Conservation (phyloP, 78 protist species). For the Dictyostelium discoideum region dicty_2.7 NC_007088.5:8125001-8125500, state of each 20-base stretch:
- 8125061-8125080: too few relatives aligned
- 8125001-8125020: background rate
- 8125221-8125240: slow-evolving; percentile 61
- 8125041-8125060: background rate
- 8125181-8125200: background rate
- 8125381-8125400: background rate
- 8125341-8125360: slow-evolving; percentile 9
- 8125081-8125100: too few relatives aligned
- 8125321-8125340: background rate
- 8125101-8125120: background rate
- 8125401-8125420: background rate
- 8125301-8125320: slow-evolving; percentile 61
- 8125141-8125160: background rate
- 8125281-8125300: slow-evolving; percentile 61
- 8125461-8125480: too few relatives aligned
- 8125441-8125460: background rate
- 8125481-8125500: too few relatives aligned
- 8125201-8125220: slow-evolving; percentile 29
- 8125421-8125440: background rate
- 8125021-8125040: slow-evolving; percentile 4
- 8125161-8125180: background rate
- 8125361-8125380: slow-evolving; percentile 44
- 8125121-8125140: background rate
- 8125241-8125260: slow-evolving; percentile 65
- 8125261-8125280: slow-evolving; percentile 78